Conservation (phyloP, 306 rosid genomes). For the Castanea mollissima region DNA sequence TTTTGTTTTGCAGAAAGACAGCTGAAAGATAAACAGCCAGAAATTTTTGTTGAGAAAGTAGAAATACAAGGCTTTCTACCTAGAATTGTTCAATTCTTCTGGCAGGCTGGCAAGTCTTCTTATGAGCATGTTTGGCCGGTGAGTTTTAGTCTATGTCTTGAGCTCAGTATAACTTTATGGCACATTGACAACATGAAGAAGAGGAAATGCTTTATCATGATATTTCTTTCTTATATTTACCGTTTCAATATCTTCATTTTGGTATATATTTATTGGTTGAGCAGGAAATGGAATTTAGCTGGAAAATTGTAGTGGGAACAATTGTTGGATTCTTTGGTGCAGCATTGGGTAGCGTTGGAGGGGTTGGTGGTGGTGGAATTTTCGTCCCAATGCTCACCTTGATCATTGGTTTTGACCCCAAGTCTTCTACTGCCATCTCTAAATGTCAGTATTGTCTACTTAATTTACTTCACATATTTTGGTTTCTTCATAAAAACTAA, state of each 20-base stretch:
- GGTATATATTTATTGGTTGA: constrained; percentile 25
- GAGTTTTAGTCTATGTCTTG: constrained; percentile 25
- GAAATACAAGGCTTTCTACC: constrained; percentile 30
- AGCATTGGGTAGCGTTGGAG: constrained; percentile 86
- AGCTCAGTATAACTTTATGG: background rate
- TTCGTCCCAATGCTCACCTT: constrained; percentile 81
- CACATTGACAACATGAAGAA: background rate
- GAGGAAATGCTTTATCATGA: background rate
- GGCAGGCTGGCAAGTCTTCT: constrained; percentile 56
- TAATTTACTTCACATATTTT: background rate
- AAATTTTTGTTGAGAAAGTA: constrained; percentile 6
- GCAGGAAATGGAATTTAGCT: constrained; percentile 79
- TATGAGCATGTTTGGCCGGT: constrained; percentile 80
- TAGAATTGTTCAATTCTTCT: constrained; percentile 42
- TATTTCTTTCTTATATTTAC: background rate
- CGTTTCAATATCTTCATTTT: constrained; percentile 6
- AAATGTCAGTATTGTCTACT: constrained; percentile 55
- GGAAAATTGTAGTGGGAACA: constrained; percentile 69
- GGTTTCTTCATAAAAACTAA: background rate
- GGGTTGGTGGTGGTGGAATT: constrained; percentile 92
- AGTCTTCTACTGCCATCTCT: constrained; percentile 82
- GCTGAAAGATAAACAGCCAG: constrained; percentile 39
- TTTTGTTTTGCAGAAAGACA: constrained; percentile 46
- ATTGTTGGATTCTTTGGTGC: constrained; percentile 83
- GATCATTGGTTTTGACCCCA: constrained; percentile 84